These are phyloP conservation scores for Periglandula ipomoeae DNA, from an alignment of 2,329 filamentous ascomycete genomes.

Conservation along the genomic window DNA sequence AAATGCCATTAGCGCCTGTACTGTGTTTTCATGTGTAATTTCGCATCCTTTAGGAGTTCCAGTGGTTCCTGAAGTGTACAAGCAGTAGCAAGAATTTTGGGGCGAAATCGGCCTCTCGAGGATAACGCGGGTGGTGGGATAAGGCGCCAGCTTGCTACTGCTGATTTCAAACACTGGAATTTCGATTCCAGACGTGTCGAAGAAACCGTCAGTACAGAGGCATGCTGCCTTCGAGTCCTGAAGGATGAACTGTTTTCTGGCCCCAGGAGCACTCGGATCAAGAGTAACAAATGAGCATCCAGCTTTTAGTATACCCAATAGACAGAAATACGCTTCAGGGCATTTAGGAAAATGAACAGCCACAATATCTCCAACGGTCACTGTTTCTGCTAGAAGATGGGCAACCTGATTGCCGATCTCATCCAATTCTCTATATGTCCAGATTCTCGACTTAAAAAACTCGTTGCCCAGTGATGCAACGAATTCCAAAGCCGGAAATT, in stretches of 20 bases:
- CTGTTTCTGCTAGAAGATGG: conserved; percentile 45
- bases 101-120: conserved; percentile 16
- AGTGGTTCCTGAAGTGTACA: conserved; percentile 84
- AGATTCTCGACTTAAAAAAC: conserved; percentile 39
- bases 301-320: conserved; percentile 73
- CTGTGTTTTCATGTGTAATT: conserved; percentile 78
- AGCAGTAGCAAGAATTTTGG: conserved; percentile 64
- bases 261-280: conserved; percentile 62
- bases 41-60: conserved; percentile 82
- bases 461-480: conserved; percentile 44
- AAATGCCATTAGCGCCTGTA: conserved; percentile 85
- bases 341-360: conserved; percentile 79
- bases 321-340: conserved; percentile 73
- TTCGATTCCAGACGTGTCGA: not conserved
- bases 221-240: conserved; percentile 59
- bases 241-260: conserved; percentile 70
- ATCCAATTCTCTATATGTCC: conserved; percentile 70
- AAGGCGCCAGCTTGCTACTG: conserved; percentile 19
- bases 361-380: conserved; percentile 51
- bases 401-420: conserved; percentile 63
- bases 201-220: conserved; percentile 45
- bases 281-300: conserved; percentile 76
- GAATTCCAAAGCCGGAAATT: conserved; percentile 67
- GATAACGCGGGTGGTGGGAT: conserved; percentile 10
- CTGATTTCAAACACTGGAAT: conserved; percentile 14